Evolutionary conservation across 208 protist species (phyloP).

Genomic region (Acanthamoeba healyi): DNA sequence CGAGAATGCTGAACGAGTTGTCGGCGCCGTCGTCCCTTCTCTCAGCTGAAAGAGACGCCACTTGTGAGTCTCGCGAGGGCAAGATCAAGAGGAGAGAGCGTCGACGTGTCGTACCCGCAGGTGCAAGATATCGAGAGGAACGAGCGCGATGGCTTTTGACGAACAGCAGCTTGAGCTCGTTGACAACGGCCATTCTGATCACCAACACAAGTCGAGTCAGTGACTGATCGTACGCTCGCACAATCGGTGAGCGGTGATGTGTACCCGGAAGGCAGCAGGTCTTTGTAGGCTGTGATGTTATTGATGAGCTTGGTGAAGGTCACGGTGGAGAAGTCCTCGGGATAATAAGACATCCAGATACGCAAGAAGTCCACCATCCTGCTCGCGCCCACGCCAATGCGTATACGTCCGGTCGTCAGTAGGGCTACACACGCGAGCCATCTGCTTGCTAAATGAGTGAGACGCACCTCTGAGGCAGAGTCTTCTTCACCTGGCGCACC

Average conservation of each 20-base stretch:
- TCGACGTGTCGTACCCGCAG: background rate
- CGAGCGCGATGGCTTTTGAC: conserved; percentile 35
- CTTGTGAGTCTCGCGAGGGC: too few relatives aligned
- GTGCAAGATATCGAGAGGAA: background rate
- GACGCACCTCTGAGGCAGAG: conserved; percentile 19
- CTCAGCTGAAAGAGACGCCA: background rate
- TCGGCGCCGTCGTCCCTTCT: background rate
- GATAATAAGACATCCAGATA: conserved; percentile 44
- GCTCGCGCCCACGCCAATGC: too few relatives aligned
- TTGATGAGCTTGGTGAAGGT: conserved; percentile 11
- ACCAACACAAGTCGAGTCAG: background rate
- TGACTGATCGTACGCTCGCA: too few relatives aligned
- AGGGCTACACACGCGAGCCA: background rate
- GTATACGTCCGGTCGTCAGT: too few relatives aligned
- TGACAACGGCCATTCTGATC: background rate
- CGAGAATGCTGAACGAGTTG: background rate
- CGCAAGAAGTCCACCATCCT: conserved; percentile 60
- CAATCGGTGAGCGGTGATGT: too few relatives aligned
- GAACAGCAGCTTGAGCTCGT: conserved; percentile 63
- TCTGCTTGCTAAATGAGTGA: background rate
- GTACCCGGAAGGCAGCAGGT: conserved; percentile 6
- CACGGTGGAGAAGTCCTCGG: conserved; percentile 24
- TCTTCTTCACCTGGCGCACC: conserved; percentile 51
- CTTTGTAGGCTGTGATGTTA: conserved; percentile 28
- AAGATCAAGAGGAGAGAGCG: background rate